Evolutionary conservation across 495 filamentous ascomycete species (phyloP).

Genomic region (Penicillium atrosanguineum): DNA sequence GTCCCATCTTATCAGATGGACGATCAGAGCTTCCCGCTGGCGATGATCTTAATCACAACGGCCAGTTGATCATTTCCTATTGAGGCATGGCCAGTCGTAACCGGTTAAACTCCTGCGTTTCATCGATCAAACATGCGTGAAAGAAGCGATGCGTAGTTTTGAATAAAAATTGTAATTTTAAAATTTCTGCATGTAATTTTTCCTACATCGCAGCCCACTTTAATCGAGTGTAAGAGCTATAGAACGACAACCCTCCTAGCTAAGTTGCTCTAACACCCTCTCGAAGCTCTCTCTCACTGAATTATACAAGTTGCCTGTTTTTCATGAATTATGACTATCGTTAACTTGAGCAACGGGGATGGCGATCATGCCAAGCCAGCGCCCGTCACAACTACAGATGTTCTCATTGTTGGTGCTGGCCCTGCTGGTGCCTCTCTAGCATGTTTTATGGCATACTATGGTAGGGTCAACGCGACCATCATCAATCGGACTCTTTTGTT

Average conservation of each 20-base stretch:
- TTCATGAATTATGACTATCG: constrained; percentile 8
- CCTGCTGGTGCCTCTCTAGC: constrained; percentile 55
- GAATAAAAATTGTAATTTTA: too few species aligned
- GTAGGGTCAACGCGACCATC: constrained; percentile 23
- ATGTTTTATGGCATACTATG: constrained; percentile 53
- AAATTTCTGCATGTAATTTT: too few species aligned
- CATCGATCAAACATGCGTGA: neutral
- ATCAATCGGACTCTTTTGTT: too few species aligned
- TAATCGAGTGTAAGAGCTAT: too few species aligned
- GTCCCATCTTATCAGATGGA: constrained; percentile 18
- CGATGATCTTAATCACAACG: constrained; percentile 6
- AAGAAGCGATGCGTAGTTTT: too few species aligned
- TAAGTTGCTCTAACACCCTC: too few species aligned
- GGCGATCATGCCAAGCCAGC: neutral
- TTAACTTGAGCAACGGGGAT: constrained; percentile 7
- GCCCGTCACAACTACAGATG: constrained; percentile 29
- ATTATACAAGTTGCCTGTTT: too few species aligned
- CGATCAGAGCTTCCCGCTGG: constrained; percentile 9
- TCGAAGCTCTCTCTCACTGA: too few species aligned
- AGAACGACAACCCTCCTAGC: too few species aligned
- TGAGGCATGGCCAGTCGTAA: neutral
- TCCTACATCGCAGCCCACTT: too few species aligned
- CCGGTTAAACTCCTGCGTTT: constrained; percentile 3
- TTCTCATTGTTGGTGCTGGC: constrained; percentile 55
- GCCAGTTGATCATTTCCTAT: neutral